Evolutionary conservation across 345 rosid species (phyloP), one percentile per base, ranked within the genome.

Genomic region (Lepidium sativum): DNA sequence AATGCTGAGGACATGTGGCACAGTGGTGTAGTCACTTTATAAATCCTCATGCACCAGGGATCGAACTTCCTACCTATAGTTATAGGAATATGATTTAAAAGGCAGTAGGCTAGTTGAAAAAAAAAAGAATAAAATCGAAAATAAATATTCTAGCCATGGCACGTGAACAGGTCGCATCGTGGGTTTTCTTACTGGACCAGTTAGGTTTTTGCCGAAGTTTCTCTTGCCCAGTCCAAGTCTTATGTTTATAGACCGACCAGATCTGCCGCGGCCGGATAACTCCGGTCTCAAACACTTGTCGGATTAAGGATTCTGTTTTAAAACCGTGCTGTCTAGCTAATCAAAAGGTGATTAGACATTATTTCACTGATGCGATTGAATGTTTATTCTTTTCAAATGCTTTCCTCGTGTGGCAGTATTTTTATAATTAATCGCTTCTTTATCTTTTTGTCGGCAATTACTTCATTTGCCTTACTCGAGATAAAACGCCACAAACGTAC

Each of bases 391-490:
- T 20, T 43, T 42, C 9, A 52, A 42, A 20, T 23, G 21, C 43
- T 41, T 34, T 34, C 53, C 70, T 54, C 70, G 62, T 54, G 62
- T 25, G 45, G 25, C 44, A 11, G 23, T 44, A 35, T 44, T 67
- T 44, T 48, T 42, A 42, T 7, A 20, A 15, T 42, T 54, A 2
- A 17, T 5, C 42, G 6, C 6, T 55, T 42, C 17, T 14, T 14
- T 54, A 11, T 11, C 2, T 18, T 47, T 44, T 47, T 45, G 29
- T 47, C 52, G 52, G 52, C 29, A 47, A 25, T 25, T 25, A 6
- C 2, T 4, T 25, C 29, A 25, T 25, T 25, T 25, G 29, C 6
- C 42, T 53, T 54, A 52, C 17, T 53, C 31, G 15, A 50, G 58
- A 15, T 27, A 31, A 32, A 23, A 54, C 43, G 42, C 43, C 54